These are phyloP conservation scores for Zymoseptoria pseudotritici DNA, from an alignment of 2,329 filamentous ascomycete genomes.

Conservation along the genomic window DNA sequence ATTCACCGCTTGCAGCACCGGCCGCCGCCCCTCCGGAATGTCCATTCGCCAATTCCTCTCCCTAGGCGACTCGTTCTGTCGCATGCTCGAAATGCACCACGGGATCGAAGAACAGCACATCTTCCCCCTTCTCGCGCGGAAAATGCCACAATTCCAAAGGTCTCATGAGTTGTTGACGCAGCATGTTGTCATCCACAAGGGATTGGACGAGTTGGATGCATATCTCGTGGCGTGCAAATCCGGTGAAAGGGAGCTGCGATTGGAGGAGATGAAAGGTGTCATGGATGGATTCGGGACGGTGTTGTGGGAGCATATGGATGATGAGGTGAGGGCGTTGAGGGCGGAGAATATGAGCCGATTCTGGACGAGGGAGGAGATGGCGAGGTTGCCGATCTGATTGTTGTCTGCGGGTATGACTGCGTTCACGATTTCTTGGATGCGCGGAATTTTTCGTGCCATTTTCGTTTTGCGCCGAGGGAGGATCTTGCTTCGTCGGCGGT, in stretches of 20 bases:
- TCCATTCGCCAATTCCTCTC: conserved; percentile 62
- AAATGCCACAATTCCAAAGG: conserved; percentile 69
- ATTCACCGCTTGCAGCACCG: conserved; percentile 54
- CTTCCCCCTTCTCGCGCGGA: conserved; percentile 67
- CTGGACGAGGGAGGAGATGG: conserved; percentile 72
- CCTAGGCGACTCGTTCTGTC: conserved; percentile 61
- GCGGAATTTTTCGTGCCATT: conserved; percentile 35
- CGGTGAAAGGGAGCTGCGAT: conserved; percentile 54
- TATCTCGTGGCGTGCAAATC: conserved; percentile 32
- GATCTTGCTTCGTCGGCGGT: conserved; percentile 14
- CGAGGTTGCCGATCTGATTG: conserved; percentile 56
- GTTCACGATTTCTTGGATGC: conserved; percentile 22
- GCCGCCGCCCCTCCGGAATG: conserved; percentile 55
- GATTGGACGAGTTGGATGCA: conserved; percentile 29
- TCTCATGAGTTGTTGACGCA: conserved; percentile 63
- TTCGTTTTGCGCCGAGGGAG: conserved; percentile 26
- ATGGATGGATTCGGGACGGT: conserved; percentile 75
- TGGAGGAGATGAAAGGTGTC: conserved; percentile 56
- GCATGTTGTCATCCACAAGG: conserved; percentile 71
- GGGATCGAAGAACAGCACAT: conserved; percentile 70
- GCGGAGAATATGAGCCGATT: conserved; percentile 84
- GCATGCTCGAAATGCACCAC: conserved; percentile 69
- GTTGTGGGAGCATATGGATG: conserved; percentile 74
- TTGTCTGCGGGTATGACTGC: neutral
- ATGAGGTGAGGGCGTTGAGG: conserved; percentile 69